Percentiles rank a stretch among this genome's conserved stretches.
phyloP scores from a whole-genome alignment of 345 rosid genomes.

The Ceriops tagal region DNA sequence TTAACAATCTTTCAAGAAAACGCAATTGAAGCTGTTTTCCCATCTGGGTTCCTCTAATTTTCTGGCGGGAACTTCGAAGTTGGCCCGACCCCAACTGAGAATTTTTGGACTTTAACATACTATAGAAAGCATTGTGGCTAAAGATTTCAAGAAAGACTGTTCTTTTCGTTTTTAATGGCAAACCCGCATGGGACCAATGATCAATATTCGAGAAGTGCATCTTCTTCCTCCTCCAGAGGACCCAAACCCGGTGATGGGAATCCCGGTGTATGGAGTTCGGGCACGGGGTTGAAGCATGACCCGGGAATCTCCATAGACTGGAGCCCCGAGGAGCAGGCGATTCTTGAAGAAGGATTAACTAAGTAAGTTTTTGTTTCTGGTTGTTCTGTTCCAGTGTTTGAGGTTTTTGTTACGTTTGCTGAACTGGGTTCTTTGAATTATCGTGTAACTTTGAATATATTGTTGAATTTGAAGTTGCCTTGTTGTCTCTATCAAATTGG shows the following conservation, averaged over 20 bases:
- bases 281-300: slow-evolving; percentile 48
- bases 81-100: slow-evolving; percentile 7
- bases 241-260: slow-evolving; percentile 25
- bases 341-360: slow-evolving; percentile 45
- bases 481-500: background rate
- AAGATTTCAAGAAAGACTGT: background rate
- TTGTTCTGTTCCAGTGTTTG: background rate
- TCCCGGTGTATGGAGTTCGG: slow-evolving; percentile 24
- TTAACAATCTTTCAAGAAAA: background rate
- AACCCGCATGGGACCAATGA: slow-evolving; percentile 45
- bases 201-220: slow-evolving; percentile 32
- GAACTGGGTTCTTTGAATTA: slow-evolving; percentile 4
- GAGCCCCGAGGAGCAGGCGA: slow-evolving; percentile 49
- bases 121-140: background rate
- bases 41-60: slow-evolving; percentile 5
- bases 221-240: slow-evolving; percentile 42
- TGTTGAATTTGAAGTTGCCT: background rate
- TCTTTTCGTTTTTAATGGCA: slow-evolving; percentile 33
- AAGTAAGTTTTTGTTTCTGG: slow-evolving; percentile 32
- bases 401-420: background rate
- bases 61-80: slow-evolving; percentile 8
- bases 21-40: background rate
- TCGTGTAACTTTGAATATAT: background rate
- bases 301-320: slow-evolving; percentile 62
- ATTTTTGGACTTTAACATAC: background rate